These are phyloP conservation scores for Nemania sp. DNA, from an alignment of 2,329 filamentous ascomycete species.

Conservation along the genomic window DNA sequence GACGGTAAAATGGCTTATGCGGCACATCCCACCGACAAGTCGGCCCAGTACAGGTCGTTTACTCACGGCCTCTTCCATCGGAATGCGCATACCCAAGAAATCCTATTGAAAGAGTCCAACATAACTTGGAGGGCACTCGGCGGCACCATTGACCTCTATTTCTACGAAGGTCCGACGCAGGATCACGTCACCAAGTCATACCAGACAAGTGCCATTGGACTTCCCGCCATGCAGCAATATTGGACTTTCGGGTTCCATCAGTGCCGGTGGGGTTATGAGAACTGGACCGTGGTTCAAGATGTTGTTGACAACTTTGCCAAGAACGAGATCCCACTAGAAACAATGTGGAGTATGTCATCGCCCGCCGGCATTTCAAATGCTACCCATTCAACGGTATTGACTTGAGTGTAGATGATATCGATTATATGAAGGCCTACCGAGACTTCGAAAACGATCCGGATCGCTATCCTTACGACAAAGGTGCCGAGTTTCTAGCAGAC, in stretches of 20 bases:
- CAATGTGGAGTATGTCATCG: slow-evolving; percentile 69
- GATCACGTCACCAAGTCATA: slow-evolving; percentile 78
- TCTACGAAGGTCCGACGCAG: slow-evolving; percentile 79
- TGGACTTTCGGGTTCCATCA: slow-evolving; percentile 86
- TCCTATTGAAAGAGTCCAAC: slow-evolving; percentile 71
- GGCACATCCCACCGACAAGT: slow-evolving; percentile 64
- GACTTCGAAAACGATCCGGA: slow-evolving; percentile 72
- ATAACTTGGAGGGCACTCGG: slow-evolving; percentile 81
- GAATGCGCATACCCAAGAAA: slow-evolving; percentile 81
- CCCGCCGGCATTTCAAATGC: neutral
- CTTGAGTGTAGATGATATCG: slow-evolving; percentile 70
- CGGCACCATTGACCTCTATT: slow-evolving; percentile 82
- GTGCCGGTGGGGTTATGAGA: slow-evolving; percentile 84
- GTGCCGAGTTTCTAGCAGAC: slow-evolving; percentile 69
- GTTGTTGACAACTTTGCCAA: slow-evolving; percentile 75
- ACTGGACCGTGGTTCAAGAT: slow-evolving; percentile 75
- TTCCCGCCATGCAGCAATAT: slow-evolving; percentile 84
- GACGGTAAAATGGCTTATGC: slow-evolving; percentile 64
- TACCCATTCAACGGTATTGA: slow-evolving; percentile 56
- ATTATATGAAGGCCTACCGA: slow-evolving; percentile 74
- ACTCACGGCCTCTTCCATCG: slow-evolving; percentile 83
- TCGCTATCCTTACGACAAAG: slow-evolving; percentile 67
- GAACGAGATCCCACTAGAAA: slow-evolving; percentile 76
- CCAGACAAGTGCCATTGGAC: slow-evolving; percentile 72
- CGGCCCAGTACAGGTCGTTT: slow-evolving; percentile 70